phyloP scores from a whole-genome alignment of 768 basidiomycete genomes.

The Russula sp. region DNA sequence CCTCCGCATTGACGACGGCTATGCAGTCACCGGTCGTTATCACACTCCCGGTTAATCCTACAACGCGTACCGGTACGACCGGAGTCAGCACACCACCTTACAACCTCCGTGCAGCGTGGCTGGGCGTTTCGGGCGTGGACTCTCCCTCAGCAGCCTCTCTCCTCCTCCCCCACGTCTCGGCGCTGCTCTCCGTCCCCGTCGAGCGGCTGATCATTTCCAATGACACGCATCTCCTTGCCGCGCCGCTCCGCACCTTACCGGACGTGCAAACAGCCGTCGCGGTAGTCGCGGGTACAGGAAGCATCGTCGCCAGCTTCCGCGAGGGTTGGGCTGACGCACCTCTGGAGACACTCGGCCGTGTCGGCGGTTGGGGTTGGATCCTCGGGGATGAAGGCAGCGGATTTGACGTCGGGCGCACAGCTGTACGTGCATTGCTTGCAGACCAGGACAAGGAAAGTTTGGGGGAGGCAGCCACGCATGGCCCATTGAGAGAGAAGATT shows the following conservation, averaged over 20 bases:
- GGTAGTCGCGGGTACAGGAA: slow-evolving; percentile 77
- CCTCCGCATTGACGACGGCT: slow-evolving; percentile 38
- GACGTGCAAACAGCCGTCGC: slow-evolving; percentile 59
- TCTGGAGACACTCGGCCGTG: slow-evolving; percentile 10
- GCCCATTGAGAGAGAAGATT: slow-evolving; percentile 39
- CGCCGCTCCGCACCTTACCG: slow-evolving; percentile 56
- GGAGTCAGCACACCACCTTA: slow-evolving; percentile 8
- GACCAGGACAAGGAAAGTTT: slow-evolving; percentile 45
- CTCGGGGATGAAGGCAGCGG: slow-evolving; percentile 58
- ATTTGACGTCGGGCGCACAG: slow-evolving; percentile 70
- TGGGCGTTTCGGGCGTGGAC: slow-evolving; percentile 79
- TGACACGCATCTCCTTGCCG: slow-evolving; percentile 79
- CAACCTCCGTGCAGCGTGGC: slow-evolving; percentile 67
- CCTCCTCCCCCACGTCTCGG: slow-evolving; percentile 47
- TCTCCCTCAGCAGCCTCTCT: slow-evolving; percentile 53
- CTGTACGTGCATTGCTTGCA: slow-evolving; percentile 57
- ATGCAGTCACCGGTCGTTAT: not conserved
- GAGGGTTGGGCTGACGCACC: slow-evolving; percentile 23
- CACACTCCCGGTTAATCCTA: slow-evolving; percentile 6
- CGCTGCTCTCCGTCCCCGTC: slow-evolving; percentile 49
- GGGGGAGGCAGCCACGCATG: not conserved
- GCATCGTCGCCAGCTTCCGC: slow-evolving; percentile 62
- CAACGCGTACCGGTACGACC: not conserved
- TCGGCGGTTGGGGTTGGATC: slow-evolving; percentile 17
- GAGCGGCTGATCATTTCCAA: slow-evolving; percentile 59